Base-by-base conservation (phyloP, 2,329 filamentous ascomycete species). In the Diaporthe eres region DNA sequence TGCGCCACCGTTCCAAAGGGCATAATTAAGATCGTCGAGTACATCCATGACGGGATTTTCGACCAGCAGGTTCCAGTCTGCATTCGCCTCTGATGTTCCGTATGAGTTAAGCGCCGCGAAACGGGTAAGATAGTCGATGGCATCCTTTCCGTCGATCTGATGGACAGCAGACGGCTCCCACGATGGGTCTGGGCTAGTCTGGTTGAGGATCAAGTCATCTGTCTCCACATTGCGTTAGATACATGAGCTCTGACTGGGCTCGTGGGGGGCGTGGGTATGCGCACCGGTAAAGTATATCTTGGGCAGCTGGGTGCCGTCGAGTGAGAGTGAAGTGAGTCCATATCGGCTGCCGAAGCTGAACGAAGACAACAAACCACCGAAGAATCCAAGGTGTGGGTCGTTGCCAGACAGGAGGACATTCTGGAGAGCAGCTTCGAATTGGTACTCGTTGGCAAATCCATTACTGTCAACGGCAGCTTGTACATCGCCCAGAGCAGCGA, bases 11-110 rank as follows among this genome's bases (percentile, higher is more conserved):
- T 34, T 34, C 53, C 53, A 57, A 4, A 57, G 25, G 17, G 53
- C 2, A 2, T 34, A 22, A 8, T 17, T 31, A 10, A 7, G 10
- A 10, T 39, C 53, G 19, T 17, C 5, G 28, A 57, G 53, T 6
- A 57, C 2, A 81, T 79, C 77, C 37, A 77, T 71, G 4, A 79
- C 81, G 22, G 81, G 80, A 72, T 77, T 81, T 19, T 77, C 75
- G 79, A 84, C 81, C 44, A 84, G 75, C 9, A 82, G 72, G 71
- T 87, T 87, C 83, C 83, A 87, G 44, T 87, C 85, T 1, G 84
- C 83, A 72, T 87, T 81, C 1, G 81, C 81, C 60, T 87, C 85
- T 9, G 86, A 72, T 31, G 77, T 81, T 5, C 85, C 85, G 10
- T 77, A 51, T 0, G 83, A 80, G 55, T 87, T 84, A 1, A 80